A percentile compares a stretch with the other conserved stretches of the same genome.
phyloP scores from a whole-genome alignment of 192 early-diverging fungal species.

The Polychytrium aggregatum region DNA sequence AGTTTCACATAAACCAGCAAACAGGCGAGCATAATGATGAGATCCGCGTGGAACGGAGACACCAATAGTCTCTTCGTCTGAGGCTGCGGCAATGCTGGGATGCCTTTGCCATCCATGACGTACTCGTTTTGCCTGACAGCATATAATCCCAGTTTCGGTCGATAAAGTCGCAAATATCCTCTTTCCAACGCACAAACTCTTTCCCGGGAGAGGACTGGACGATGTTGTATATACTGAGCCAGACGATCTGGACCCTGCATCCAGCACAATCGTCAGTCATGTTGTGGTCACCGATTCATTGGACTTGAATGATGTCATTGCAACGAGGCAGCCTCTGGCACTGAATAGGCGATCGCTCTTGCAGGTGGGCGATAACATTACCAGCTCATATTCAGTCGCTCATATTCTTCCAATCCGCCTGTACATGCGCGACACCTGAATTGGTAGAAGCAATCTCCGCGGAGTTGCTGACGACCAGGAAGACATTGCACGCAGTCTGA shows the following conservation, averaged over 20 bases:
- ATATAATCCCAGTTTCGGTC: slow-evolving; percentile 65
- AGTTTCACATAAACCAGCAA: background rate
- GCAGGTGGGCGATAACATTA: slow-evolving; percentile 4
- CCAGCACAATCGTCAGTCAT: slow-evolving; percentile 1
- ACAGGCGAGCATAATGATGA: background rate
- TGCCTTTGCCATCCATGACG: too few species aligned
- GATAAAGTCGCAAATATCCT: slow-evolving; percentile 69
- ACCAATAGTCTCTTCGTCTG: background rate
- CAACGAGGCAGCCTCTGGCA: background rate
- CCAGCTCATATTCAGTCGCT: slow-evolving; percentile 61
- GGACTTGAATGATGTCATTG: background rate
- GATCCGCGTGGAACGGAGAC: background rate
- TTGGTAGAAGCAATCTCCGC: too few species aligned
- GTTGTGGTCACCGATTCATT: background rate
- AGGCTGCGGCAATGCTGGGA: background rate
- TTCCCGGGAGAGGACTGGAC: slow-evolving; percentile 44
- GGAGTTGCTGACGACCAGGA: too few species aligned
- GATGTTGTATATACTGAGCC: slow-evolving; percentile 66
- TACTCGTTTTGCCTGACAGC: slow-evolving; percentile 55
- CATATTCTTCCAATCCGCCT: too few species aligned
- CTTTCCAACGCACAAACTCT: slow-evolving; percentile 67
- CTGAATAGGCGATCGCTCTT: background rate
- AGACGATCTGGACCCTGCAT: slow-evolving; percentile 50
- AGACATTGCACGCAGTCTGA: too few species aligned
- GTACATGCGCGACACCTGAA: too few species aligned